Conservation (phyloP, 495 filamentous ascomycete genomes). For the Astrocystis sublimbata region DNA sequence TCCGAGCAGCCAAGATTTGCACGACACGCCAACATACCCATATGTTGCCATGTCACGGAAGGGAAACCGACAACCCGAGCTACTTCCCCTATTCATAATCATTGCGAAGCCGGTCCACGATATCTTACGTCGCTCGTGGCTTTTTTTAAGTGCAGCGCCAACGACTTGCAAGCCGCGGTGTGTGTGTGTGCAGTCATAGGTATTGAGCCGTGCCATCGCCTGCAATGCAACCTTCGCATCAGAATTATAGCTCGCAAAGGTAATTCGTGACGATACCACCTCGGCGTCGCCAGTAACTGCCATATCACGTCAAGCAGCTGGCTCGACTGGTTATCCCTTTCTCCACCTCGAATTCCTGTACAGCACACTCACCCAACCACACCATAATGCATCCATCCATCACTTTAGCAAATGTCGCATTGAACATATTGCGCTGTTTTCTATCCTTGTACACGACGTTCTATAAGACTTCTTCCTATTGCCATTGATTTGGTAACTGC, state of each 20-base stretch:
- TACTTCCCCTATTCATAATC: neutral
- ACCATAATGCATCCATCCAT: constrained; percentile 4
- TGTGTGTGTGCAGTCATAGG: too few species aligned
- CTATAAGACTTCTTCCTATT: too few species aligned
- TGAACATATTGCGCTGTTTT: neutral
- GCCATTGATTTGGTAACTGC: too few species aligned
- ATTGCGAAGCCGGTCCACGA: neutral
- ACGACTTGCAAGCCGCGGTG: neutral
- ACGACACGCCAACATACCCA: constrained; percentile 14
- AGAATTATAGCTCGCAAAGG: constrained; percentile 2
- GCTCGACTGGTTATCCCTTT: neutral
- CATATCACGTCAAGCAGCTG: too few species aligned
- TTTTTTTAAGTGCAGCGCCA: constrained; percentile 1
- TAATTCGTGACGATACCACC: constrained; percentile 7
- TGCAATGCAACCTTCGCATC: constrained; percentile 10
- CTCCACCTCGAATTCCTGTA: neutral
- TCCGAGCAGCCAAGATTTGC: neutral
- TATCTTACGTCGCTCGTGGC: constrained; percentile 6
- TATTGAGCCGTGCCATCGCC: constrained; percentile 12
- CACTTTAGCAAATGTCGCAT: constrained; percentile 8
- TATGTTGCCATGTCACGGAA: neutral
- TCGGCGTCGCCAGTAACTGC: constrained; percentile 11
- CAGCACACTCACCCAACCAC: neutral
- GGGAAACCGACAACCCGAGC: constrained; percentile 4
- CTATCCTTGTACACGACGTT: neutral